Base-by-base conservation (phyloP, 371 early-diverging fungal species). In the Dichotomocladium elegans region DNA sequence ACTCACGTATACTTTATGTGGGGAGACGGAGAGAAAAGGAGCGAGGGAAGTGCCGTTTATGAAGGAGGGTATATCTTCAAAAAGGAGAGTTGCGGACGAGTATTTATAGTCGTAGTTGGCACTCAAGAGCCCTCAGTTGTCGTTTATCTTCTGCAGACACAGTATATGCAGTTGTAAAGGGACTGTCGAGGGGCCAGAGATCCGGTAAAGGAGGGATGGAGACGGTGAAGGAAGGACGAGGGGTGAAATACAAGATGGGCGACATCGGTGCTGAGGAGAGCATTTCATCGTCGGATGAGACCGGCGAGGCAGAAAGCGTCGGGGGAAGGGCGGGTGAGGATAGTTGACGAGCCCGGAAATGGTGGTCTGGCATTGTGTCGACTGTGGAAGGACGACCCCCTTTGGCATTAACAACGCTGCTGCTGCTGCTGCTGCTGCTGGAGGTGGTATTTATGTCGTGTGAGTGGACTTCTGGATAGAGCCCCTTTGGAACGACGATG, bases 401-500 rank as follows among this genome's bases (percentile, higher is more conserved):
- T 33, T 7, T 53, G 53, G 26, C 58, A n/a, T n/a, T n/a, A n/a
- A n/a, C n/a, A n/a, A n/a, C n/a, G n/a, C n/a, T n/a, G n/a, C n/a
- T n/a, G n/a, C n/a, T n/a, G n/a, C n/a, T n/a, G n/a, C n/a, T n/a
- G n/a, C n/a, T n/a, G n/a, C n/a, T n/a, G 65, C 65, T 65, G 62
- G n/a, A n/a, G n/a, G 43, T 57, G 56, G 31, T 63, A 61, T 15
- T 64, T 22, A 67, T 69, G 37, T 77, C 77, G 19, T 73, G 35
- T 15, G 74, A 66, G 29, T 70, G 72, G 14, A 72, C 41, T 47
- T 86, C 86, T 26, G 84, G 86, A 59, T 86, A 86, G 22, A 83
- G 56, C 7, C 83, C 84, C 47, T 79, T 81, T n/a, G 83, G 84
- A 2, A 86, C 66, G 0, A 50, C 59, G 14, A 86, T 78, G 1